Percentiles rank a stretch among this genome's conserved stretches.
Evolutionary conservation across 345 rosid genomes (phyloP).

Genomic region (Physaria fendleri): DNA sequence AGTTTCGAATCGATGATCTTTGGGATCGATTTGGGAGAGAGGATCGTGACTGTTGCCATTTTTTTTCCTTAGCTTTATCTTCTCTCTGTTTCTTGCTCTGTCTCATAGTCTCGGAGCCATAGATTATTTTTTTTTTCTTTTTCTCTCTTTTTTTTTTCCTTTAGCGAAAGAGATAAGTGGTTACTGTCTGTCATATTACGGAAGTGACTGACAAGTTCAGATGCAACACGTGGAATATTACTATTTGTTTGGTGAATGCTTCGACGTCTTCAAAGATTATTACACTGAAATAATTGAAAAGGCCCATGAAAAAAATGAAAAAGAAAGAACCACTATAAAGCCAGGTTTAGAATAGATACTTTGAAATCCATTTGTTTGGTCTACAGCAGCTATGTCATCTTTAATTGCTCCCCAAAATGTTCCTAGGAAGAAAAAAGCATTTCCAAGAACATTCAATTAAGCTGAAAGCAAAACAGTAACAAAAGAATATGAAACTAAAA

Average conservation of each 20-base stretch:
- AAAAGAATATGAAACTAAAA: not conserved
- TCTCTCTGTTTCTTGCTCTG: not conserved
- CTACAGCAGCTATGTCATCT: constrained; percentile 55
- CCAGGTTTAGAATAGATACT: constrained; percentile 29
- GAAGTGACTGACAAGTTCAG: not conserved
- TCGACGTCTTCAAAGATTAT: not conserved
- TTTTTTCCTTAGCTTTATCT: constrained; percentile 18
- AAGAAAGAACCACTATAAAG: not conserved
- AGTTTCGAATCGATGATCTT: constrained; percentile 24
- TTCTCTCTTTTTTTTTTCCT: not conserved
- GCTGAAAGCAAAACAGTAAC: not conserved
- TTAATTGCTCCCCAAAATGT: constrained; percentile 67
- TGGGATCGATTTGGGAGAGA: constrained; percentile 43
- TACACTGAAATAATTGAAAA: not conserved
- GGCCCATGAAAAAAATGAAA: too few species aligned
- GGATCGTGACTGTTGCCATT: constrained; percentile 44
- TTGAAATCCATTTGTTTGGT: constrained; percentile 75
- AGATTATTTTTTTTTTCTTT: not conserved
- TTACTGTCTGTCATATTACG: not conserved
- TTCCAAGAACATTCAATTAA: not conserved
- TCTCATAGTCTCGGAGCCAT: not conserved
- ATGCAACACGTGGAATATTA: not conserved
- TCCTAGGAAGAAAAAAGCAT: constrained; percentile 34
- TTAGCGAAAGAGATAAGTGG: not conserved
- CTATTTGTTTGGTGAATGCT: not conserved